These are phyloP conservation scores for Cryoendolithus antarcticus DNA, from an alignment of 2,329 filamentous ascomycete species.

Conservation along the genomic window DNA sequence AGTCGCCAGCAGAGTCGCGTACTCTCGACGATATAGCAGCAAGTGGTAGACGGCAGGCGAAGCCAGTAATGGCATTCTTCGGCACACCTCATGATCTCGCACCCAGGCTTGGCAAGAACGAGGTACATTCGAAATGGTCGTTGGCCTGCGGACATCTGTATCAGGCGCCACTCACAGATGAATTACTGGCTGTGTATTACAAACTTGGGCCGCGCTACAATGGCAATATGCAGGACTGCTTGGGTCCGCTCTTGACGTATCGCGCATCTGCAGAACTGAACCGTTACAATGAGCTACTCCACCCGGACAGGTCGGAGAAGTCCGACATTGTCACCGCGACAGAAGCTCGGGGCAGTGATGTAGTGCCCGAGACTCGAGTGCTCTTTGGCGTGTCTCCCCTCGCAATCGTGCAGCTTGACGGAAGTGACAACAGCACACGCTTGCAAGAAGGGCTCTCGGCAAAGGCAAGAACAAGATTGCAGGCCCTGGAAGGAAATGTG, in stretches of 20 bases:
- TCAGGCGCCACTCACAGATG: slow-evolving; percentile 76
- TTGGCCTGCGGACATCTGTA: slow-evolving; percentile 82
- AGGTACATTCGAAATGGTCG: slow-evolving; percentile 72
- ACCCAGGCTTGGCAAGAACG: slow-evolving; percentile 56
- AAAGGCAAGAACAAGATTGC: slow-evolving; percentile 30
- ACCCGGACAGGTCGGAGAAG: slow-evolving; percentile 76
- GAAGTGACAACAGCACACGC: slow-evolving; percentile 2
- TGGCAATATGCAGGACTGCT: slow-evolving; percentile 91
- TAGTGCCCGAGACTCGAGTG: slow-evolving; percentile 71
- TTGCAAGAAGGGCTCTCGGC: slow-evolving; percentile 37
- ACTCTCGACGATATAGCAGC: no score
- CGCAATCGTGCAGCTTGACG: slow-evolving; percentile 66
- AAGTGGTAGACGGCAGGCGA: slow-evolving; percentile 28
- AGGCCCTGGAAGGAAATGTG: slow-evolving; percentile 58
- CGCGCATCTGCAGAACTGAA: slow-evolving; percentile 83
- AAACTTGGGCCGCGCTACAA: slow-evolving; percentile 82
- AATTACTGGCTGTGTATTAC: slow-evolving; percentile 80
- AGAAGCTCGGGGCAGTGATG: slow-evolving; percentile 65
- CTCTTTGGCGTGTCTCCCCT: slow-evolving; percentile 72
- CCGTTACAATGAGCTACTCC: slow-evolving; percentile 78
- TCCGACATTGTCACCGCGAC: slow-evolving; percentile 89
- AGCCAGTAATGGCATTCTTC: slow-evolving; percentile 75
- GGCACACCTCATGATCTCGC: slow-evolving; percentile 87
- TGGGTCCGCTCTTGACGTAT: slow-evolving; percentile 94
- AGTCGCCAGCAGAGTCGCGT: slow-evolving; percentile 39